Conservation (phyloP, 2,329 filamentous ascomycete species). For the Fusarium goolgardi region DNA sequence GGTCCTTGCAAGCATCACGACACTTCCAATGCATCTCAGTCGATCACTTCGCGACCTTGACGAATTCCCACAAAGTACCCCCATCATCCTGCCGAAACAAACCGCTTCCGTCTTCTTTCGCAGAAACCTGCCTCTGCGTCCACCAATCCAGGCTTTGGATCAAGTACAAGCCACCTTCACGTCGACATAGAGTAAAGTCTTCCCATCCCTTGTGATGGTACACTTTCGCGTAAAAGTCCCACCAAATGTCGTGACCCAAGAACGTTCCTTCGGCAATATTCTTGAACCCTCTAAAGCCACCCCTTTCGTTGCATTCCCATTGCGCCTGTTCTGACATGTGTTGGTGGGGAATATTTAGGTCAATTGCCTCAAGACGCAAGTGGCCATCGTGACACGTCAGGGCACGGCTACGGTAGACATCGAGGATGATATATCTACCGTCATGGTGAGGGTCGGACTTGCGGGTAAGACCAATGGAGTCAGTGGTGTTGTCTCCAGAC, state of each 20-base stretch:
- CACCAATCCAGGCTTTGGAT: neutral
- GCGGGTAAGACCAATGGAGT: neutral
- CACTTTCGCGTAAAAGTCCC: neutral
- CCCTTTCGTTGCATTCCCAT: neutral
- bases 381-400: neutral
- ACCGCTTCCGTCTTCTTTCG: neutral
- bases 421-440: neutral
- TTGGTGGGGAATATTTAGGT: neutral
- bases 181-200: neutral
- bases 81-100: neutral
- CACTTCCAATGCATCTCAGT: neutral
- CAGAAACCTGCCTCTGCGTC: slow-evolving; percentile 5
- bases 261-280: neutral
- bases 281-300: slow-evolving; percentile 1
- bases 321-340: neutral
- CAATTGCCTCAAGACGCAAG: neutral
- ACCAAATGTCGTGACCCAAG: neutral
- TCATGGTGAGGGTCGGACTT: neutral
- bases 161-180: neutral
- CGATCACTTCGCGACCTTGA: neutral
- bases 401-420: neutral
- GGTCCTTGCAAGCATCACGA: too few species aligned
- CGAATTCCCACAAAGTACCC: slow-evolving; percentile 7
- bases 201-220: slow-evolving; percentile 1
- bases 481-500: neutral